Percentiles rank a stretch among this genome's conserved stretches.
phyloP scores from a whole-genome alignment of 2,329 filamentous ascomycete species.

The Paecilomyces formosus region DNA sequence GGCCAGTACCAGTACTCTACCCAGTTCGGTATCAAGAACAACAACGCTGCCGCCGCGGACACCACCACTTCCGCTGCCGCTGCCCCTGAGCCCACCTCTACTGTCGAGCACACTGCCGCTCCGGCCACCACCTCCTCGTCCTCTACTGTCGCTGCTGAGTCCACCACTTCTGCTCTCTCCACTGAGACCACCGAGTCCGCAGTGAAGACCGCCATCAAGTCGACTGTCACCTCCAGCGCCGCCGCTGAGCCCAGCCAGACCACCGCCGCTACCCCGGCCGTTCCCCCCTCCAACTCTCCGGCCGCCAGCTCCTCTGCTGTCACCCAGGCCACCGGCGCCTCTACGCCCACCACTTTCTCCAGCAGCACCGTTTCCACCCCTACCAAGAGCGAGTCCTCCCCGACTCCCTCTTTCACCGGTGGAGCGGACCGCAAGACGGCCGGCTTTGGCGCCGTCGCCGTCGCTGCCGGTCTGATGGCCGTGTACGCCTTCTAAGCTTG shows the following conservation, averaged over 20 bases:
- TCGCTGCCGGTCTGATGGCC: conserved; percentile 26
- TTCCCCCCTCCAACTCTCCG: neutral
- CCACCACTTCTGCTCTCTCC: conserved; percentile 2
- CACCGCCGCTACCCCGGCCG: conserved; percentile 4
- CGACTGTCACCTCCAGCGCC: conserved; percentile 1
- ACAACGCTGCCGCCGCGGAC: conserved; percentile 11
- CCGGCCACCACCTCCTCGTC: conserved; percentile 5
- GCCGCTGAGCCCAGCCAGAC: conserved; percentile 5
- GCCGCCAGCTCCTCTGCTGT: conserved; percentile 2
- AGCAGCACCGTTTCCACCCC: conserved; percentile 9
- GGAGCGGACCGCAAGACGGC: conserved; percentile 26
- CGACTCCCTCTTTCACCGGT: conserved; percentile 16
- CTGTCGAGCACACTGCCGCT: conserved; percentile 2
- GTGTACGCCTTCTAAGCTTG: conserved; percentile 26
- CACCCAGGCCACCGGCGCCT: neutral
- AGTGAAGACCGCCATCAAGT: conserved; percentile 8
- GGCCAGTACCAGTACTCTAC: conserved; percentile 56
- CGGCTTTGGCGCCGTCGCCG: conserved; percentile 27
- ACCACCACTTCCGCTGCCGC: neutral
- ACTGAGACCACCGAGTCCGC: conserved; percentile 3
- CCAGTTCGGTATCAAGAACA: conserved; percentile 52
- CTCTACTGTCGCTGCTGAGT: neutral
- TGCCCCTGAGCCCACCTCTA: neutral
- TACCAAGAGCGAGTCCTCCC: conserved; percentile 1
- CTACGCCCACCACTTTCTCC: neutral